Conservation (phyloP, 805 yeast genomes). For the Blastobotrys attinorum region DNA sequence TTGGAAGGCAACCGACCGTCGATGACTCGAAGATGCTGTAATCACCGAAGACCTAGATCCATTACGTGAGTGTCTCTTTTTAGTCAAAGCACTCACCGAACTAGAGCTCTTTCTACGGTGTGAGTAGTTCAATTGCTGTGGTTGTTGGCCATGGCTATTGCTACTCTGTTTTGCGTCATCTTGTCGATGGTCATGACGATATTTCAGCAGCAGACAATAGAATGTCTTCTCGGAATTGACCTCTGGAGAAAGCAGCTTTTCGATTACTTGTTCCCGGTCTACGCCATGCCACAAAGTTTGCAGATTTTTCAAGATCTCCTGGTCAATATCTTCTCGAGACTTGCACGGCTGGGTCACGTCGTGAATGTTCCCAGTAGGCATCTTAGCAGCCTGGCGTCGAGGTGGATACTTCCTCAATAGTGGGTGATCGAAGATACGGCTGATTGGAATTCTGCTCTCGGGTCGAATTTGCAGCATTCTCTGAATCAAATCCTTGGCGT, state of each 20-base stretch:
- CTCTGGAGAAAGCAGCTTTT: conserved; percentile 44
- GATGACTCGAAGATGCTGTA: conserved; percentile 21
- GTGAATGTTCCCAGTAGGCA: conserved; percentile 15
- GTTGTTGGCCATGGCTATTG: not conserved
- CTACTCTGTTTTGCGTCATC: no score
- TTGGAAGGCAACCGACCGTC: conserved; percentile 19
- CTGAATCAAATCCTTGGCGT: conserved; percentile 80
- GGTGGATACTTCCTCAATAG: conserved; percentile 58
- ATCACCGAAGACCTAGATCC: conserved; percentile 18
- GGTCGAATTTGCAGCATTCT: conserved; percentile 83
- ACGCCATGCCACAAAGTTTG: conserved; percentile 80
- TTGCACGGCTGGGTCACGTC: conserved; percentile 29
- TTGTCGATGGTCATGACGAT: conserved; percentile 56
- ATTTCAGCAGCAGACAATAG: conserved; percentile 64
- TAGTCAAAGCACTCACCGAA: conserved; percentile 1
- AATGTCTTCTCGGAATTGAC: conserved; percentile 75
- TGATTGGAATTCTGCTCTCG: conserved; percentile 64
- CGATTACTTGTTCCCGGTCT: conserved; percentile 42
- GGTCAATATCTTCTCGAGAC: conserved; percentile 49
- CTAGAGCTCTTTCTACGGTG: not conserved
- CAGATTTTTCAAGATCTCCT: conserved; percentile 65
- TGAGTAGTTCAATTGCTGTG: not conserved
- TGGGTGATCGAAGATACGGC: conserved; percentile 74
- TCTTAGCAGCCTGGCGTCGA: conserved; percentile 4
- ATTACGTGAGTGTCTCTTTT: conserved; percentile 12